Percentiles rank a stretch among this genome's conserved stretches.
Evolutionary conservation across 495 filamentous ascomycete species (phyloP).

Genomic region (Rostrohypoxylon terebratum): DNA sequence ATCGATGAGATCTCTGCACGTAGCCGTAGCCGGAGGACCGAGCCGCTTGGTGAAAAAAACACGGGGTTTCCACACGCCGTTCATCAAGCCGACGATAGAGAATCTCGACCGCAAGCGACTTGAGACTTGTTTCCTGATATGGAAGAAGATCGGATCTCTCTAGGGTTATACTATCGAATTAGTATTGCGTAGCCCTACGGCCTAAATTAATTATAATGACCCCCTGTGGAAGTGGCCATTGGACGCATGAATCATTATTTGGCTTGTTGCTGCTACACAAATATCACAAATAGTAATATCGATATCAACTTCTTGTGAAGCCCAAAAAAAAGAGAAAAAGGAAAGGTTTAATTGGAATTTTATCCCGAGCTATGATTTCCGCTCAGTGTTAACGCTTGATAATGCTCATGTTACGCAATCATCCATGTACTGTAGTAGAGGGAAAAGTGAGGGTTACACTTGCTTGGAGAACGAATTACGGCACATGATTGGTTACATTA

Average conservation of each 20-base stretch:
- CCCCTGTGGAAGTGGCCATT: conserved; percentile 1
- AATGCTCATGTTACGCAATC: conserved; percentile 9
- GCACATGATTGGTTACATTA: conserved; percentile 17
- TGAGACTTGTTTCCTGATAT: conserved; percentile 17
- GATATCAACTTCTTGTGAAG: conserved; percentile 21
- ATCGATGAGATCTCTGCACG: background rate
- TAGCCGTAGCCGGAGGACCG: conserved; percentile 19
- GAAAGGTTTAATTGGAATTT: conserved; percentile 1
- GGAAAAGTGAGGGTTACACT: background rate
- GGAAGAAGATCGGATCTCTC: conserved; percentile 28
- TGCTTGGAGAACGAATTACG: background rate
- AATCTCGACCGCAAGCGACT: conserved; percentile 13
- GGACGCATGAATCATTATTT: conserved; percentile 21
- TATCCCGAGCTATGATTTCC: background rate
- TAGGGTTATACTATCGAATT: background rate
- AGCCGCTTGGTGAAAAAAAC: conserved; percentile 3
- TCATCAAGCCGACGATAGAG: background rate
- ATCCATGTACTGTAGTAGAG: background rate
- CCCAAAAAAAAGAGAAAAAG: background rate
- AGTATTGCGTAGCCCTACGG: conserved; percentile 13
- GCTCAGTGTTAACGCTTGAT: too few relatives aligned
- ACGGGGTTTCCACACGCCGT: conserved; percentile 1
- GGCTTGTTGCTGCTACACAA: conserved; percentile 10
- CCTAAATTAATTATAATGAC: background rate
- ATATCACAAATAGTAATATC: conserved; percentile 7